Conservation (phyloP, 2,329 filamentous ascomycete species). For the Neopestalotiopsis rosae region DNA sequence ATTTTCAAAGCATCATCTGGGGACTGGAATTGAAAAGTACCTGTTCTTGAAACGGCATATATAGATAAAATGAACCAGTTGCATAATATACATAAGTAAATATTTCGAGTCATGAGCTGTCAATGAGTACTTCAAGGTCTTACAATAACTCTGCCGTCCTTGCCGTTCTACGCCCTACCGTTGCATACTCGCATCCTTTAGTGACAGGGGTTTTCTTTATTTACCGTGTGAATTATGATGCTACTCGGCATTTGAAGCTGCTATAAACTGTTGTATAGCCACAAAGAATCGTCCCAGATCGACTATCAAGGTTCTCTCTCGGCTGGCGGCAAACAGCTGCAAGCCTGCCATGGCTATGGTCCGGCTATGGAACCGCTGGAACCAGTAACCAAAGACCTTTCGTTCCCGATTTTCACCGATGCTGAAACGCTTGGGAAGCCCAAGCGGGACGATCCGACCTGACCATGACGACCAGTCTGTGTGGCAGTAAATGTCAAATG, state of each 20-base stretch:
- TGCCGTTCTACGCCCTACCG: neutral
- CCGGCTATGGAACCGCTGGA: neutral
- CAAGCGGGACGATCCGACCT: conserved; percentile 9
- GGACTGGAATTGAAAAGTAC: neutral
- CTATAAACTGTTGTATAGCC: neutral
- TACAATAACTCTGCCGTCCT: neutral
- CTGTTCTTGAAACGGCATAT: neutral
- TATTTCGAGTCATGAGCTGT: neutral
- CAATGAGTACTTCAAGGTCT: neutral
- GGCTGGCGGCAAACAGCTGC: neutral
- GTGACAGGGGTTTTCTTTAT: neutral
- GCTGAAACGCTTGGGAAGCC: conserved; percentile 12
- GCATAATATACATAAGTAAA: neutral
- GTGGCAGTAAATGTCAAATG: neutral
- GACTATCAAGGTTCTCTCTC: conserved; percentile 1
- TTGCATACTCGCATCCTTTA: neutral
- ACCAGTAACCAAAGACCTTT: neutral
- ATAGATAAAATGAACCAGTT: neutral
- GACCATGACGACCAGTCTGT: neutral
- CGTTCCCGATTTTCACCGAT: conserved; percentile 17
- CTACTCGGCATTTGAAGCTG: neutral
- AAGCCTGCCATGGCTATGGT: neutral
- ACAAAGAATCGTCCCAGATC: neutral
- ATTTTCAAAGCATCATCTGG: neutral
- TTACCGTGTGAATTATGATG: neutral